phyloP scores from a whole-genome alignment of 2,329 filamentous ascomycete species.

The Rhytidhysteron rufulum region DNA sequence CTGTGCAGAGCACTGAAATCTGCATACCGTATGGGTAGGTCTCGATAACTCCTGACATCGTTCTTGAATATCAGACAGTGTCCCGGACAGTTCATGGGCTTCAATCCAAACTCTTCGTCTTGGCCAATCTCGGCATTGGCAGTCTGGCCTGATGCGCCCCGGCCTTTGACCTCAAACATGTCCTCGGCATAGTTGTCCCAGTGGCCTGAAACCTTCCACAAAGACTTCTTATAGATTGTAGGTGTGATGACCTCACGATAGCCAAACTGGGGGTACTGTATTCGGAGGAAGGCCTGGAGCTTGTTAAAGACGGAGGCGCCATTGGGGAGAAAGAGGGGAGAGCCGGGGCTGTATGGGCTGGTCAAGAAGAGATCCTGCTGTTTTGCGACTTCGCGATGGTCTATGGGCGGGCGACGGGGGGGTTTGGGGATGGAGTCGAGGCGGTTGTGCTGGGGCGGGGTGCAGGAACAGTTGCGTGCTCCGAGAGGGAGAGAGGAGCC shows the following conservation, averaged over 20 bases:
- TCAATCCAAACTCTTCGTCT: slow-evolving; percentile 74
- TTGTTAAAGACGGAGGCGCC: slow-evolving; percentile 81
- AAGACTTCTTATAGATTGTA: slow-evolving; percentile 82
- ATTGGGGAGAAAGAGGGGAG: slow-evolving; percentile 78
- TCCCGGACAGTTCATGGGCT: slow-evolving; percentile 91
- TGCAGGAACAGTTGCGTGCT: slow-evolving; percentile 31
- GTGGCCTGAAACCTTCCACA: slow-evolving; percentile 84
- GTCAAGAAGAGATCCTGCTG: slow-evolving; percentile 73
- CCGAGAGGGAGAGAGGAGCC: neutral
- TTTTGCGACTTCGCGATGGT: slow-evolving; percentile 50
- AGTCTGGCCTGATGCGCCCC: slow-evolving; percentile 44
- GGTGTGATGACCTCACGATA: slow-evolving; percentile 87
- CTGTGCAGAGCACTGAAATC: slow-evolving; percentile 86
- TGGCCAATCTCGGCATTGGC: slow-evolving; percentile 48
- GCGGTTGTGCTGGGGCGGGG: slow-evolving; percentile 23
- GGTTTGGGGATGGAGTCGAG: slow-evolving; percentile 2
- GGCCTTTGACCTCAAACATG: slow-evolving; percentile 76
- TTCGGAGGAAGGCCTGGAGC: slow-evolving; percentile 74
- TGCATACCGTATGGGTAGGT: slow-evolving; percentile 78
- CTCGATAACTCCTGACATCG: slow-evolving; percentile 69
- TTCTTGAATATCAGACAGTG: slow-evolving; percentile 82
- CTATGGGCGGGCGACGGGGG: slow-evolving; percentile 21
- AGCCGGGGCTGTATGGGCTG: slow-evolving; percentile 77
- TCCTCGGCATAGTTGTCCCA: slow-evolving; percentile 88
- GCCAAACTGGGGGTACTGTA: slow-evolving; percentile 79